Percentiles rank a stretch among this genome's conserved stretches.
Evolutionary conservation across 2,329 filamentous ascomycete species (phyloP).

Genomic region (Colletotrichum sp.): DNA sequence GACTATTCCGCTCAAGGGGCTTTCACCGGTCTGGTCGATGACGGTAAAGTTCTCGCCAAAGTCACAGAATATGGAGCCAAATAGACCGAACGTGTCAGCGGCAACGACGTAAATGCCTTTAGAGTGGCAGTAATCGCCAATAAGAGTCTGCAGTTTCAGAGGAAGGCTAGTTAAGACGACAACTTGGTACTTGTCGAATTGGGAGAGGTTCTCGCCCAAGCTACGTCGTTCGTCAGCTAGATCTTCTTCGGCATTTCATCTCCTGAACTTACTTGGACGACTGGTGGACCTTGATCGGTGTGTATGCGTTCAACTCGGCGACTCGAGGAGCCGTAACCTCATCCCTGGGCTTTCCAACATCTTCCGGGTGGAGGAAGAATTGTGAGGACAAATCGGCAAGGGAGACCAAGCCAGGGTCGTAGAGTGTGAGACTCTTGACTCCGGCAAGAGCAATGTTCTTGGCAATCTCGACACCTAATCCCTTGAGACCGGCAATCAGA

Average conservation of each 20-base stretch:
- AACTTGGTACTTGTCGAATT: slow-evolving; percentile 90
- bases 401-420: slow-evolving; percentile 83
- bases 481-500: slow-evolving; percentile 88
- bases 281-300: slow-evolving; percentile 81
- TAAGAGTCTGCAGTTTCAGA: slow-evolving; percentile 78
- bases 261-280: slow-evolving; percentile 51
- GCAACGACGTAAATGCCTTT: slow-evolving; percentile 92
- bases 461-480: slow-evolving; percentile 95
- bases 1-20: slow-evolving; percentile 84
- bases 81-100: slow-evolving; percentile 90
- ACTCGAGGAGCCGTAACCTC: slow-evolving; percentile 86
- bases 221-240: slow-evolving; percentile 41
- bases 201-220: slow-evolving; percentile 76
- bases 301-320: slow-evolving; percentile 95
- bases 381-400: slow-evolving; percentile 94
- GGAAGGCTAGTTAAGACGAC: slow-evolving; percentile 88
- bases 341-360: slow-evolving; percentile 92
- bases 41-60: slow-evolving; percentile 95
- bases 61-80: slow-evolving; percentile 95
- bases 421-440: slow-evolving; percentile 94
- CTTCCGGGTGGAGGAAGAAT: slow-evolving; percentile 89
- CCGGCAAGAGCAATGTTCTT: slow-evolving; percentile 98
- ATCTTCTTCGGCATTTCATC: not conserved
- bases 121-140: slow-evolving; percentile 92
- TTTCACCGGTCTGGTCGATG: slow-evolving; percentile 89